Base-by-base conservation (phyloP, 768 basidiomycete species). In the Boletellus emodensis region DNA sequence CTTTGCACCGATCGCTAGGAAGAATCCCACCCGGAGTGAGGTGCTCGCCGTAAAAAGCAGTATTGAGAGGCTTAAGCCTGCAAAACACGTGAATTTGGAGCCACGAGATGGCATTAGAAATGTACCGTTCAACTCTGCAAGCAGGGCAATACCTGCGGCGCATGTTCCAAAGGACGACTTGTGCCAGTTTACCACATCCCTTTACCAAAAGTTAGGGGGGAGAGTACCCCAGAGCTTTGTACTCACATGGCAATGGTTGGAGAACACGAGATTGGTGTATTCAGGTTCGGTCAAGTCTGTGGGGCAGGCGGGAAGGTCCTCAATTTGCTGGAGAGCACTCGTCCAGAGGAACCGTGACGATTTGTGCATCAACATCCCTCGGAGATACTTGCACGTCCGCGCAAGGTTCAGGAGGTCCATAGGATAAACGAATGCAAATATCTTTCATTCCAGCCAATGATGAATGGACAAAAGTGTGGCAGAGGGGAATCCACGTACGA, bases 211-310 rank as follows among this genome's bases (percentile, higher is more conserved):
- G 33, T 51, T 38, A 49, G 18, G 33, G 14, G 15, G 30, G 1
- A 13, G 26, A 22, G 28, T 3, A 28, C 20, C 8, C 0, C 2
- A 41, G 11, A 30, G 18, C 30, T 20, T 1, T 10, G 30, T 6
- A 32, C 57, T 32, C 32, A 62, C 60, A 20, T 61, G 60, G 46
- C 57, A 80, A 26, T 49, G 57, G 7, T 40, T 9, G 24, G 42
- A 48, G 15, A 61, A 81, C 24, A 68, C 69, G 36, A 81, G 70
- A 50, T 67, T 72, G 33, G 72, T 71, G 49, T 73, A 80, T 55
- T 74, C 68, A 0, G 70, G 60, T 65, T 81, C 79, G 20, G 57
- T 64, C 53, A 80, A 56, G 55, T 79, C 78, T 9, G 54, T 37
- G 0, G 78, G 79, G 51, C 75, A 75, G 14, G 61, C 47, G 3